Conservation (phyloP, 2,329 filamentous ascomycete genomes). For the Pyrenophora tritici-repentis region DNA sequence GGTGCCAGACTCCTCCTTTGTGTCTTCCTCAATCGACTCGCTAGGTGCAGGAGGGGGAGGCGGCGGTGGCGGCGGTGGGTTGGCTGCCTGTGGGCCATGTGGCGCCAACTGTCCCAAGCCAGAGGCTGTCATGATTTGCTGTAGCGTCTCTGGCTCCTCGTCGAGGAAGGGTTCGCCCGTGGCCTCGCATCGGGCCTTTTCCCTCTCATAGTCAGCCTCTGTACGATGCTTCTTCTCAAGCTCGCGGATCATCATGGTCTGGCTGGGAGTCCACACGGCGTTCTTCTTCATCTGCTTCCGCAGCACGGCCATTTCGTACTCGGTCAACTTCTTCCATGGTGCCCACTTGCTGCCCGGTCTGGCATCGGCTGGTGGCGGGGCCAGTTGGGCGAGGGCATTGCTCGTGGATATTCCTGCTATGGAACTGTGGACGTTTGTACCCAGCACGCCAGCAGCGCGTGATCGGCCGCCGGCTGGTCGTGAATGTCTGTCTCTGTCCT, state of each 20-base stretch:
- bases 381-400: constrained; percentile 63
- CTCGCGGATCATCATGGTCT: constrained; percentile 83
- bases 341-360: constrained; percentile 63
- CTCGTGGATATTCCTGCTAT: constrained; percentile 65
- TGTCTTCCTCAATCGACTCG: constrained; percentile 20
- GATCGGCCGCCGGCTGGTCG: constrained; percentile 42
- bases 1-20: constrained; percentile 64
- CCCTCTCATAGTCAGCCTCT: constrained; percentile 54
- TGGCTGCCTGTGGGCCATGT: constrained; percentile 16
- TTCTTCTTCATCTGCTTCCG: constrained; percentile 93
- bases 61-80: background rate
- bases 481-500: constrained; percentile 48
- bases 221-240: constrained; percentile 71
- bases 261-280: constrained; percentile 80
- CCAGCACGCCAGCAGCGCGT: constrained; percentile 52
- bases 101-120: constrained; percentile 22
- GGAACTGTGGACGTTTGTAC: constrained; percentile 60
- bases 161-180: constrained; percentile 69
- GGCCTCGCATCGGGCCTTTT: constrained; percentile 63
- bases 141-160: constrained; percentile 49
- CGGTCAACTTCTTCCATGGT: constrained; percentile 68
- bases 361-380: constrained; percentile 64
- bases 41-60: constrained; percentile 5
- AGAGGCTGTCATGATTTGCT: constrained; percentile 28
- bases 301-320: constrained; percentile 71